Percentiles rank a stretch among this genome's conserved stretches.
Conservation (phyloP, 225 moss, liverwort and hornwort species). For the Neckera pumila region DNA sequence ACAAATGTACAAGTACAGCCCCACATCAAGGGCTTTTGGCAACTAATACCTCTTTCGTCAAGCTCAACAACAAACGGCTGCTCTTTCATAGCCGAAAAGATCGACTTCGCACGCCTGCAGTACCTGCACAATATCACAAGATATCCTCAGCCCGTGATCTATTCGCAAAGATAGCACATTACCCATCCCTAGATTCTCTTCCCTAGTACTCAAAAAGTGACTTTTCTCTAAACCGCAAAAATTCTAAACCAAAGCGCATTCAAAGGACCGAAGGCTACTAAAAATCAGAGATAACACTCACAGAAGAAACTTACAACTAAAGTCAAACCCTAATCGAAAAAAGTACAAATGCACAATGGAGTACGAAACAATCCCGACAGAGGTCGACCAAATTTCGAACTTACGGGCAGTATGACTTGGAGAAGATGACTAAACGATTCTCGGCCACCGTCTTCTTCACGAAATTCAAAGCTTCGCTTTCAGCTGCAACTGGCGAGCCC, state of each 20-base stretch:
- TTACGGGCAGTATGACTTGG: slow-evolving; percentile 96
- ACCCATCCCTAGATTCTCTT: not conserved
- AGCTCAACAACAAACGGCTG: slow-evolving; percentile 72
- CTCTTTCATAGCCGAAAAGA: slow-evolving; percentile 64
- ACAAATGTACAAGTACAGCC: not conserved
- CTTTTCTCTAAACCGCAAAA: not conserved
- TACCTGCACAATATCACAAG: slow-evolving; percentile 33
- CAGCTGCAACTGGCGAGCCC: slow-evolving; percentile 3
- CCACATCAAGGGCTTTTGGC: too few relatives aligned
- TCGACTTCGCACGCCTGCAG: slow-evolving; percentile 77
- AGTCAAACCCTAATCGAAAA: not conserved
- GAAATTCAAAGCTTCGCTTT: slow-evolving; percentile 23
- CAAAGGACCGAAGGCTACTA: not conserved
- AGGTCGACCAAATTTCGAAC: not conserved
- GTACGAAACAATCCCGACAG: not conserved
- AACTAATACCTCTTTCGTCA: slow-evolving; percentile 60
- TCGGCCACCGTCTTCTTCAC: slow-evolving; percentile 63
- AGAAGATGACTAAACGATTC: slow-evolving; percentile 75
- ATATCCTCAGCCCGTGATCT: not conserved
- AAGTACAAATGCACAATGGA: not conserved
- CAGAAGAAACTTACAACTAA: not conserved
- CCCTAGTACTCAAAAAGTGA: not conserved
- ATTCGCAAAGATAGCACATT: not conserved
- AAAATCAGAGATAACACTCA: not conserved
- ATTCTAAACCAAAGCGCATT: not conserved